Base-by-base conservation (phyloP, 1,284 basidiomycete species). In the Leccinum huronense region DNA sequence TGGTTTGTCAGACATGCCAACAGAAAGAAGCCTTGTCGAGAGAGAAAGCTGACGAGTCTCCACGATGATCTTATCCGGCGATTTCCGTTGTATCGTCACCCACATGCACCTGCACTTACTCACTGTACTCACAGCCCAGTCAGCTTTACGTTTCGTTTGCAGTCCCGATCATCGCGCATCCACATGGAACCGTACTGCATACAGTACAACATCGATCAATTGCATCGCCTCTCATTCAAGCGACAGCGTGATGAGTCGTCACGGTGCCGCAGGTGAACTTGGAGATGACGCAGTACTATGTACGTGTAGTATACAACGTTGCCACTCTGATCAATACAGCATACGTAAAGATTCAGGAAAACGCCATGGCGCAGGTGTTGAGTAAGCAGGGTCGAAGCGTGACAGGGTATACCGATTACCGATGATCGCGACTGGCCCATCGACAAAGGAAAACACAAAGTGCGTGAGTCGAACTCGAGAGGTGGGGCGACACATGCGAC, bases 31-130 rank as follows among this genome's bases (percentile, higher is more conserved):
- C 58, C 27, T 34, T 5, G 3, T 48, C 13, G 51, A 45, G 57
- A 66, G 53, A 66, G 53, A 34, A 7, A 38, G 51, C 40, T 45
- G 19, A 40, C 45, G 23, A 27, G 11, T 19, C 45, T 48, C 11
- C 6, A 11, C 11, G 19, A 48, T 48, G 45, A 48, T 48, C 11
- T 48, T 48, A 48, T 48, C 45, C 45, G 45, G 45, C n/a, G 19
- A 48, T 48, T 2, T 48, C 45, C 45, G 45, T 48, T 42, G 3
- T 42, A 42, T 42, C 4, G 42, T 16, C 42, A 19, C 16, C 42
- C 9, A 45, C 9, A n/a, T n/a, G 16, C 9, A n/a, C n/a, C 42
- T 23, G 16, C 40, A 42, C 16, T 8, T 42, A 16, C 40, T 40
- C 38, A 40, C 9, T 34, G 11, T n/a, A 8, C 16, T 48, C 19